Percentiles rank a stretch among this genome's conserved stretches.
phyloP scores from a whole-genome alignment of 2,329 filamentous ascomycete species.

The Gremmenia infestans region DNA sequence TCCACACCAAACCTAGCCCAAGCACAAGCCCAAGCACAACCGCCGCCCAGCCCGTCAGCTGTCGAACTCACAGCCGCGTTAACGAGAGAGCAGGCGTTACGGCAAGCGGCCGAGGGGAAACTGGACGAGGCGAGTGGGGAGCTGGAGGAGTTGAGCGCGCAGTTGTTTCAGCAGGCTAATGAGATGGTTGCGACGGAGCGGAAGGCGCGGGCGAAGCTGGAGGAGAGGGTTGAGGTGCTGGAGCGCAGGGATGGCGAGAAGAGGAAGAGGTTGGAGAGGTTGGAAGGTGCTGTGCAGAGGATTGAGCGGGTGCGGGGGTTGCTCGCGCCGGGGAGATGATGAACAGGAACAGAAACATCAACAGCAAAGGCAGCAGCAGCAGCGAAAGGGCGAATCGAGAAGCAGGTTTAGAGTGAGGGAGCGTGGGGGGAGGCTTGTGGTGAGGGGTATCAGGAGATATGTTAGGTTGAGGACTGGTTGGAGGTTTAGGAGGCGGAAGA shows the following conservation, averaged over 20 bases:
- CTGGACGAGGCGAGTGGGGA: conserved; percentile 63
- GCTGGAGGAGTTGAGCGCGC: conserved; percentile 72
- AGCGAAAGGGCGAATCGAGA: background rate
- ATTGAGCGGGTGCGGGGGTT: conserved; percentile 66
- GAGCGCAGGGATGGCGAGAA: conserved; percentile 69
- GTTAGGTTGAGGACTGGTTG: conserved; percentile 15
- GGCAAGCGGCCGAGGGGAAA: conserved; percentile 64
- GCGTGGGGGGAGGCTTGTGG: conserved; percentile 3
- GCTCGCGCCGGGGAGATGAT: conserved; percentile 36
- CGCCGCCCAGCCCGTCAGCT: conserved; percentile 21
- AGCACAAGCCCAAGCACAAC: conserved; percentile 13
- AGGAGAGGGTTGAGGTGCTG: conserved; percentile 63
- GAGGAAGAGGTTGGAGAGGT: conserved; percentile 58
- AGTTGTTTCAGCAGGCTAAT: conserved; percentile 77
- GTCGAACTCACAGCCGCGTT: conserved; percentile 58
- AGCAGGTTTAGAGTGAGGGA: conserved; percentile 1
- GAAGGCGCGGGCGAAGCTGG: conserved; percentile 63
- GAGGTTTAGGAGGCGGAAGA: conserved; percentile 3
- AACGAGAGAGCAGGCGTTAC: conserved; percentile 59
- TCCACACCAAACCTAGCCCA: conserved; percentile 37
- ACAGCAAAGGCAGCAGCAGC: background rate
- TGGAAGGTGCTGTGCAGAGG: conserved; percentile 66
- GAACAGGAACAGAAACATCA: background rate
- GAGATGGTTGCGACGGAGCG: conserved; percentile 81
- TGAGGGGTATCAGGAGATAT: conserved; percentile 17